These are phyloP conservation scores for Didymella glomerata DNA, from an alignment of 2,329 filamentous ascomycete genomes.

Conservation along the genomic window DNA sequence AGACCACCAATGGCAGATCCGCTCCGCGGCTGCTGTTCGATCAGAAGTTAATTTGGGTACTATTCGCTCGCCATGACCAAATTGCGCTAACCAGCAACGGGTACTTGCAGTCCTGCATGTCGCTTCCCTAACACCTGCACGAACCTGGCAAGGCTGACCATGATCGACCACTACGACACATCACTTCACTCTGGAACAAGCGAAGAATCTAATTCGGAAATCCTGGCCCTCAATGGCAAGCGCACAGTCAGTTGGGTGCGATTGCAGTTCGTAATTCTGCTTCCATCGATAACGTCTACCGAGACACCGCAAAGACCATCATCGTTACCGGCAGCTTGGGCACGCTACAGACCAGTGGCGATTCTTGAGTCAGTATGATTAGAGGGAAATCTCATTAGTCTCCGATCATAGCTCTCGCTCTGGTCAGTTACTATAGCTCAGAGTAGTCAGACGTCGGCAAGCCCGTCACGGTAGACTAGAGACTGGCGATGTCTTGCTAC, in stretches of 20 bases:
- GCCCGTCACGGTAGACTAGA: constrained; percentile 31
- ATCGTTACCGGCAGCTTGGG: constrained; percentile 23
- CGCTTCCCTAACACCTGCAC: constrained; percentile 30
- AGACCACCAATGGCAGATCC: constrained; percentile 26
- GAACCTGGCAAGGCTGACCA: constrained; percentile 29
- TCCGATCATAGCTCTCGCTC: constrained; percentile 25
- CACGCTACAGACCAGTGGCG: constrained; percentile 20
- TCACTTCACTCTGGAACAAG: constrained; percentile 4
- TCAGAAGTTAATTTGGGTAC: constrained; percentile 23
- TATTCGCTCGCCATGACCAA: constrained; percentile 9
- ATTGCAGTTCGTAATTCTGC: neutral
- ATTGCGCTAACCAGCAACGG: constrained; percentile 24
- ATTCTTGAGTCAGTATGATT: constrained; percentile 19
- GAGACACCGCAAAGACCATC: constrained; percentile 4
- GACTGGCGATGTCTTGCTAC: constrained; percentile 17
- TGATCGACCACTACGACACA: constrained; percentile 12
- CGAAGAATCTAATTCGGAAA: neutral
- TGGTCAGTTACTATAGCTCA: constrained; percentile 9
- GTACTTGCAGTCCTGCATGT: constrained; percentile 36
- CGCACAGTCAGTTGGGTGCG: neutral
- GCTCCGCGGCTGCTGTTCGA: constrained; percentile 28
- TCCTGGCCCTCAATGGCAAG: neutral
- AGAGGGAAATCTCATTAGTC: constrained; percentile 23
- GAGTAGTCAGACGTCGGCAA: constrained; percentile 24
- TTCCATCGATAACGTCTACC: constrained; percentile 1